Evolutionary conservation across 1,139 yeast genomes (phyloP), one percentile per base, ranked within the genome.

Genomic region (Yamadazyma siamensis): DNA sequence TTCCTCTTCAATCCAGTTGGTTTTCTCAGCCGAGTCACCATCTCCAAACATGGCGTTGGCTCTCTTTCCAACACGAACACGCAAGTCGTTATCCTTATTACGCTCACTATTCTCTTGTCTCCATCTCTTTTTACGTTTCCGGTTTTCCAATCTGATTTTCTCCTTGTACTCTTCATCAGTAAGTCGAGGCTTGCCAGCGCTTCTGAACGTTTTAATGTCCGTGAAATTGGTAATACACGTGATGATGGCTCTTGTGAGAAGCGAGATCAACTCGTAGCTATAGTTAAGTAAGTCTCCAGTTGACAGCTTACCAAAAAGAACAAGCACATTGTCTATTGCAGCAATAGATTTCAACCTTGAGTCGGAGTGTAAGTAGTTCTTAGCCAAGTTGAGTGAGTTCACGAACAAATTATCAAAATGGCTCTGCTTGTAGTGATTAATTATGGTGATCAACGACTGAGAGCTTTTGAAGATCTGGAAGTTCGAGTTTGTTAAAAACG

Each of bases 71-170:
- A 91, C 82, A 33, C 97, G 65, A 1, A 85, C 76, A 32, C 94
- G 70, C 36, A 89, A 61, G 52, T 89, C 97, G 46, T 85, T 83
- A 52, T 87, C 96, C 58, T 86, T 81, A 52, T 89, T 89, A 41
- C 94, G 70, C 40, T 82, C 83, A 11, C 75, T 73, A 52, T 89
- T 88, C 21, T 77, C 80, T 39, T 80, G 91, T 50, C 97, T 75
- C 97, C 97, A 91, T 44, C 78, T 76, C 60, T 88, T 81, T 60
- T 91, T 91, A 23, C 97, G 70, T 40, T 84, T 91, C 29, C 95
- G 69, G 47, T 88, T 88, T 34, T 81, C 94, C 16, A 75, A 52
- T 25, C 86, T 61, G 7, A 77, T 65, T 40, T 78, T 70, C 42
- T 84, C 94, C 38, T 73, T 75, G 32, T 58, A 50, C 33, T 65